These are phyloP conservation scores for Amauroascus verrucosus DNA, from an alignment of 2,329 filamentous ascomycete genomes.

Conservation along the genomic window DNA sequence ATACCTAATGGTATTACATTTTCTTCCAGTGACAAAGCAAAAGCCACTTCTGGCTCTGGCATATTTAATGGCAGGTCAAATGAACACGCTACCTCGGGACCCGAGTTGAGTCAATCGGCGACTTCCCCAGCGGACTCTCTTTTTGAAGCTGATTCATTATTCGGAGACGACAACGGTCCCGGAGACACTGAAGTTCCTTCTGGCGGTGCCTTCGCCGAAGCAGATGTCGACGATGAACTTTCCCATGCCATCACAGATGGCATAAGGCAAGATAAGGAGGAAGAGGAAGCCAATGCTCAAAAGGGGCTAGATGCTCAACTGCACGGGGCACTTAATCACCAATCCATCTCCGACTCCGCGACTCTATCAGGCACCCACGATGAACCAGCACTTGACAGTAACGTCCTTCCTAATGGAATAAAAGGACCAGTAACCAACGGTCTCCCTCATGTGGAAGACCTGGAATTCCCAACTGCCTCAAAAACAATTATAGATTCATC, in stretches of 20 bases:
- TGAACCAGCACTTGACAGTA: slow-evolving; percentile 12
- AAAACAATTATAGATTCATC: slow-evolving; percentile 17
- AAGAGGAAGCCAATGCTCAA: slow-evolving; percentile 26
- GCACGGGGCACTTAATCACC: slow-evolving; percentile 7
- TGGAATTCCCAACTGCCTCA: slow-evolving; percentile 23
- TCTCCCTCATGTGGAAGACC: slow-evolving; percentile 35
- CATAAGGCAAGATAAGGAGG: slow-evolving; percentile 22
- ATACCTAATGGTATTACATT: slow-evolving; percentile 58
- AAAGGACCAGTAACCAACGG: slow-evolving; percentile 31
- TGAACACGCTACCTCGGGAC: slow-evolving; percentile 26
- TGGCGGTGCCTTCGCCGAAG: slow-evolving; percentile 58
- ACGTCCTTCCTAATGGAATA: slow-evolving; percentile 19
- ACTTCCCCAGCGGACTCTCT: slow-evolving; percentile 66
- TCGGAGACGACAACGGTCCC: slow-evolving; percentile 64
- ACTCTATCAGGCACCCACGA: slow-evolving; percentile 1
- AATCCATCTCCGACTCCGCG: background rate
- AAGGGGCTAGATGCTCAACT: slow-evolving; percentile 10
- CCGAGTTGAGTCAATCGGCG: slow-evolving; percentile 47
- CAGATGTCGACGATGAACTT: slow-evolving; percentile 71
- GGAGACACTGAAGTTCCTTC: slow-evolving; percentile 39
- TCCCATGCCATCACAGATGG: slow-evolving; percentile 60
- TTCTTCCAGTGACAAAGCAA: slow-evolving; percentile 60
- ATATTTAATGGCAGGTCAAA: slow-evolving; percentile 32
- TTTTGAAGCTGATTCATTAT: slow-evolving; percentile 79
- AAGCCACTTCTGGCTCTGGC: slow-evolving; percentile 47